Percentiles rank a stretch among this genome's conserved stretches.
These are phyloP conservation scores for Termitomyces sp. DNA, from an alignment of 1,284 basidiomycete genomes.

Conservation along the genomic window DNA sequence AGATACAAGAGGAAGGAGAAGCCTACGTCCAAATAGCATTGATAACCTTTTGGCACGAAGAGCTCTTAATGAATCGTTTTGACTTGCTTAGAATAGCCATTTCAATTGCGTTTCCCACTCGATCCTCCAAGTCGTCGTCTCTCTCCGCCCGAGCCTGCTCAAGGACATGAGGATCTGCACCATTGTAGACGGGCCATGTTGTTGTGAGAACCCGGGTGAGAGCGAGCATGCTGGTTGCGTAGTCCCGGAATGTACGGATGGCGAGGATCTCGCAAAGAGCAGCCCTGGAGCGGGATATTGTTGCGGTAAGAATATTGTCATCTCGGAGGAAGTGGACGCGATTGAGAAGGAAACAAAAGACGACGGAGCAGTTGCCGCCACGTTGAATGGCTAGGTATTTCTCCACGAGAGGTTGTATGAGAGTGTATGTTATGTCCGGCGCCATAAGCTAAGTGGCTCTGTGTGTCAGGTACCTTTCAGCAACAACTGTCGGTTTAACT, in stretches of 20 bases:
- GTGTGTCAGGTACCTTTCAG: not conserved
- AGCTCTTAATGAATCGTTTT: constrained; percentile 82
- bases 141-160: constrained; percentile 63
- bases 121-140: constrained; percentile 70
- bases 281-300: constrained; percentile 74
- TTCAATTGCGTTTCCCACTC: constrained; percentile 86
- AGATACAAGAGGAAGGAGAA: not conserved
- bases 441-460: constrained; percentile 52
- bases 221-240: constrained; percentile 71
- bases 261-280: constrained; percentile 87
- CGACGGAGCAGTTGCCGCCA: constrained; percentile 64
- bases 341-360: constrained; percentile 88
- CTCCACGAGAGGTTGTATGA: constrained; percentile 70
- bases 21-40: constrained; percentile 71
- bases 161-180: constrained; percentile 65
- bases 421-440: constrained; percentile 84
- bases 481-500: constrained; percentile 15
- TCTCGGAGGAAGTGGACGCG: constrained; percentile 82
- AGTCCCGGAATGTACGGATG: constrained; percentile 73
- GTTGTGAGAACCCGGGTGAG: constrained; percentile 81
- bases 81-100: constrained; percentile 84
- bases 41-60: constrained; percentile 85
- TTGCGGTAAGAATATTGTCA: constrained; percentile 56
- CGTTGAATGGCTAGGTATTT: constrained; percentile 66
- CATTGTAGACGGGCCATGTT: constrained; percentile 83